Evolutionary conservation across 306 rosid genomes (phyloP).

Genomic region (Cucumis melo): DNA sequence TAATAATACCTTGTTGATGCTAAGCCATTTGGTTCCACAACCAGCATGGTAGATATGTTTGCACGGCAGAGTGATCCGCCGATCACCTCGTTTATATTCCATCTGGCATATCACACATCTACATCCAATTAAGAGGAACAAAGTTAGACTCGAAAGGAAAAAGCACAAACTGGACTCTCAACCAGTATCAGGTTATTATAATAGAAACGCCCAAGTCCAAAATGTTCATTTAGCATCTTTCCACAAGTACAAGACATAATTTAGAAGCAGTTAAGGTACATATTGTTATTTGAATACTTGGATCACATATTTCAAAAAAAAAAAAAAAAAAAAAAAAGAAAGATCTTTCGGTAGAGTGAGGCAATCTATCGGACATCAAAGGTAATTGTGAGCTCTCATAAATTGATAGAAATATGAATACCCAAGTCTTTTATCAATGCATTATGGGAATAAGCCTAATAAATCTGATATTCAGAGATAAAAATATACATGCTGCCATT

Average conservation of each 20-base stretch:
- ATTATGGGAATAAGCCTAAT: neutral
- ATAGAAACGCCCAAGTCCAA: neutral
- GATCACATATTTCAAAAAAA: neutral
- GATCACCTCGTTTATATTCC: constrained; percentile 88
- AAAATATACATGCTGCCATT: neutral
- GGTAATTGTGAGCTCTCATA: neutral
- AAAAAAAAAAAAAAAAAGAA: neutral
- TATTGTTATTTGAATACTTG: neutral
- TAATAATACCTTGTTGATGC: constrained; percentile 69
- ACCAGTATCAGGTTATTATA: neutral
- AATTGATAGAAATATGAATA: neutral
- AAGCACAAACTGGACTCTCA: neutral
- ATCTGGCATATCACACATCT: constrained; percentile 96
- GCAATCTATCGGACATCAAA: neutral
- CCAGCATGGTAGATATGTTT: constrained; percentile 74
- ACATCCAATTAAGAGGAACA: constrained; percentile 10
- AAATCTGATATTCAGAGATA: neutral
- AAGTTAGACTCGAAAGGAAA: neutral
- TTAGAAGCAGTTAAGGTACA: neutral
- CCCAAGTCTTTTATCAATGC: neutral
- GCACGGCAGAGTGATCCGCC: constrained; percentile 75
- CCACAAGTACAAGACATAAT: neutral
- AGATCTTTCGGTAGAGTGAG: neutral
- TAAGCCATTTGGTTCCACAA: constrained; percentile 88
- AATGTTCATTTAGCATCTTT: neutral